phyloP scores from a whole-genome alignment of 1,284 basidiomycete genomes.

The Lentinula novae-zelandiae region DNA sequence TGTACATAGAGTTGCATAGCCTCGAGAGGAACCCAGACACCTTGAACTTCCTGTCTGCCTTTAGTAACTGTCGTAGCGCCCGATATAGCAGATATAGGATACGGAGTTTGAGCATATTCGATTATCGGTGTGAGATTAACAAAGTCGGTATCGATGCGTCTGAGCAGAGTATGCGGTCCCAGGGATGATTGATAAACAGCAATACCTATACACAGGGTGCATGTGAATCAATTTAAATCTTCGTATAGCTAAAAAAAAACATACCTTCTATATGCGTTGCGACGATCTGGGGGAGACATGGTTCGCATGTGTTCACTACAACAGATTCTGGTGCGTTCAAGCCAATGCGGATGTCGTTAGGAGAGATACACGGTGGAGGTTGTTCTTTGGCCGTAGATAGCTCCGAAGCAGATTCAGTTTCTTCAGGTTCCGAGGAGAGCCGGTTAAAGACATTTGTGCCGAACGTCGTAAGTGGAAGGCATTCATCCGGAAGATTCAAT shows the following conservation, averaged over 20 bases:
- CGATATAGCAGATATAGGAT: slow-evolving; percentile 34
- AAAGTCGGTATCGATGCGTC: slow-evolving; percentile 70
- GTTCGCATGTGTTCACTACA: slow-evolving; percentile 52
- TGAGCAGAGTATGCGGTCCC: slow-evolving; percentile 48
- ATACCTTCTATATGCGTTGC: slow-evolving; percentile 67
- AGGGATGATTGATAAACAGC: slow-evolving; percentile 66
- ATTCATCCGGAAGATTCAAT: slow-evolving; percentile 3
- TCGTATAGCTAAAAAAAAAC: slow-evolving; percentile 19
- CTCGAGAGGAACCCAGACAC: slow-evolving; percentile 63
- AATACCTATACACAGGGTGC: slow-evolving; percentile 41
- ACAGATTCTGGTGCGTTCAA: not conserved
- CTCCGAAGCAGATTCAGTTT: not conserved
- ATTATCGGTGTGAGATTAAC: slow-evolving; percentile 64
- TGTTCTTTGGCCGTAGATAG: slow-evolving; percentile 9
- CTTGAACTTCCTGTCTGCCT: slow-evolving; percentile 48
- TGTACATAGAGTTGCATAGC: slow-evolving; percentile 48
- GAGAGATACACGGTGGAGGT: slow-evolving; percentile 33
- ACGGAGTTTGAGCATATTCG: slow-evolving; percentile 34
- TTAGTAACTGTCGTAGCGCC: slow-evolving; percentile 41
- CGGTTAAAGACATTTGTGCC: not conserved
- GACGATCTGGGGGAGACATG: slow-evolving; percentile 54
- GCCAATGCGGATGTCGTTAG: slow-evolving; percentile 29
- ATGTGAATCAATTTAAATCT: slow-evolving; percentile 12
- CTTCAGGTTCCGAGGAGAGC: not conserved
- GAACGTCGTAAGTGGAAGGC: not conserved